Evolutionary conservation across 208 protist species (phyloP), one percentile per base, ranked within the genome.

Genomic region (Crithidia fasciculata): DNA sequence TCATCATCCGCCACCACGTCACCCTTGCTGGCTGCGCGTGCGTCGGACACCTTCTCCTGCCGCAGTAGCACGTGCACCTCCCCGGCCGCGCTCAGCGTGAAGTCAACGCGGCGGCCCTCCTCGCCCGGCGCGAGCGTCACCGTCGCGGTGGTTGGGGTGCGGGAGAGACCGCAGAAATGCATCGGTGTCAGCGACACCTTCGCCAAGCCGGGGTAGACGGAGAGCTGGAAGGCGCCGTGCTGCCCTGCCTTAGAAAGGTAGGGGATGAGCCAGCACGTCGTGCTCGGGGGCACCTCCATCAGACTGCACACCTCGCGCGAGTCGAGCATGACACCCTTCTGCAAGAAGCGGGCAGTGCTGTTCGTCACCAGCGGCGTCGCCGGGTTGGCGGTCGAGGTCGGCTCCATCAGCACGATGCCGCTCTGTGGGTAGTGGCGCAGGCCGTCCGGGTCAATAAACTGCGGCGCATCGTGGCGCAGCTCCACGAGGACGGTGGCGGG

Each of bases 281-380:
- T 69, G 69, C 55, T 90, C 13, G 89, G 63, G 0, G 92, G 92
- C 16, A 95, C 47, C 72, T 91, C 82, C 84, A 95, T 88, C 63
- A 90, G 28, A 16, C 69, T 82, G 65, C 89, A 96, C 58, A 96
- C 80, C 79, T 96, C 89, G 57, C 92, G 86, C 12, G 92, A 87
- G 73, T 96, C 88, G 18, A 96, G 81, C 87, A 96, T 91, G 67
- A 96, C 85, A 44, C 92, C 88, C 74, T 90, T 94, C 58, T 96
- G 88, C 36, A 96, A 61, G 73, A 95, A 96, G 6, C 68, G 50
- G 56, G 91, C 84, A 40, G 92, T 95, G 76, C 79, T 91, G 75
- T 87, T 90, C 56, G 92, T 95, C 45, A 96, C 84, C 36, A 96
- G 85, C 50, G 89, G 88, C 41, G 82, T 95, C 16, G 81, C 69